Conservation (phyloP, 2,329 filamentous ascomycete species). For the Hypoxylon sp. region DNA sequence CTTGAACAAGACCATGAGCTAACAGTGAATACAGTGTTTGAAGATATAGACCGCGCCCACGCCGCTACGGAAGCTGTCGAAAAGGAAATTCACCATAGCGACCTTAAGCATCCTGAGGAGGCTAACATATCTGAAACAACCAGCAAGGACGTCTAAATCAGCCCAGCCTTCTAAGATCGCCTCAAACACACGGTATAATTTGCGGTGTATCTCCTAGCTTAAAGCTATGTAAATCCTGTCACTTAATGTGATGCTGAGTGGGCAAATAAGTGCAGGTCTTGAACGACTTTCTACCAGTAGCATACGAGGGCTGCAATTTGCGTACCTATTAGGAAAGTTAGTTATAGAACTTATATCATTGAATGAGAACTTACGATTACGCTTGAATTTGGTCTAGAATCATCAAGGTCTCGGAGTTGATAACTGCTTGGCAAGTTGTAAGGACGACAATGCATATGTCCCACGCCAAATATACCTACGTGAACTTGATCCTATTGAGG, state of each 20-base stretch:
- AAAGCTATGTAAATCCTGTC: background rate
- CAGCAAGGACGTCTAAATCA: constrained; percentile 44
- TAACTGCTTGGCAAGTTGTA: no score
- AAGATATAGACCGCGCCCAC: constrained; percentile 48
- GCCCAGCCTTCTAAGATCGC: background rate
- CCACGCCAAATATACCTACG: no score
- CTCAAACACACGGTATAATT: background rate
- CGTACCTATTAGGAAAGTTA: background rate
- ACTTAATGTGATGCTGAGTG: background rate
- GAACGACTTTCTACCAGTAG: background rate
- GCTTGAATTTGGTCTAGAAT: background rate
- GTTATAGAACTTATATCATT: background rate
- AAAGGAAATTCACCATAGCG: constrained; percentile 49
- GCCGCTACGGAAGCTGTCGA: constrained; percentile 50
- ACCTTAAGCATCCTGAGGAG: constrained; percentile 45
- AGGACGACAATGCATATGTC: no score
- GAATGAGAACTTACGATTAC: background rate
- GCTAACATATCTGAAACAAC: constrained; percentile 44
- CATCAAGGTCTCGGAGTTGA: background rate
- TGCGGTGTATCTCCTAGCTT: background rate
- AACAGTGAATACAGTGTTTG: constrained; percentile 49
- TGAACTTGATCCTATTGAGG: no score
- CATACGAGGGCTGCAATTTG: background rate
- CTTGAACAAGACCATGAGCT: constrained; percentile 18
- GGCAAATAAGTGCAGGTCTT: background rate